Evolutionary conservation across 345 rosid genomes (phyloP).

Genomic region (Erucastrum elatum): DNA sequence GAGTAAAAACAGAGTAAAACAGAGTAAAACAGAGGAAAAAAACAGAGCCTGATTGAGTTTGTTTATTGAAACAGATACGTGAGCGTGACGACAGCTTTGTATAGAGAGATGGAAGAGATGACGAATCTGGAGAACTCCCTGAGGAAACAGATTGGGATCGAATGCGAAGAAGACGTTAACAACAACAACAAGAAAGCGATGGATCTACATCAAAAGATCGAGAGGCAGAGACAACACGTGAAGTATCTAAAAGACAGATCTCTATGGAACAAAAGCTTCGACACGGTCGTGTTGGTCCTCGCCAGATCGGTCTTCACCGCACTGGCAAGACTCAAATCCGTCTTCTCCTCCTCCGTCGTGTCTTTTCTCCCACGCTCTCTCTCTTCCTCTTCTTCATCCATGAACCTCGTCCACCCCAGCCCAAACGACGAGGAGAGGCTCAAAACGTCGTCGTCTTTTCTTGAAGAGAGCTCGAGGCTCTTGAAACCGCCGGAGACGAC

Average conservation of each 20-base stretch:
- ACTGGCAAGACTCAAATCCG: slow-evolving; percentile 68
- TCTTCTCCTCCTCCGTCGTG: slow-evolving; percentile 56
- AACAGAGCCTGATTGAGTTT: slow-evolving; percentile 15
- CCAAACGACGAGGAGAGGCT: slow-evolving; percentile 27
- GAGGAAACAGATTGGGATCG: slow-evolving; percentile 48
- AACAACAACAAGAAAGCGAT: slow-evolving; percentile 50
- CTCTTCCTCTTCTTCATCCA: slow-evolving; percentile 76
- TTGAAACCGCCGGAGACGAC: slow-evolving; percentile 70
- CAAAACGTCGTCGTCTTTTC: slow-evolving; percentile 44
- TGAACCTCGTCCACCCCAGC: slow-evolving; percentile 69
- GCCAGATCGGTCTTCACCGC: slow-evolving; percentile 65
- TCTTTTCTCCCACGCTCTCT: slow-evolving; percentile 62
- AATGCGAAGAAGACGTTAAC: slow-evolving; percentile 41
- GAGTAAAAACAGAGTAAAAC: slow-evolving; percentile 12
- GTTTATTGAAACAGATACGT: slow-evolving; percentile 51
- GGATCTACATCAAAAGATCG: slow-evolving; percentile 68
- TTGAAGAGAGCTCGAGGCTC: slow-evolving; percentile 62
- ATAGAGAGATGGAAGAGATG: slow-evolving; percentile 85
- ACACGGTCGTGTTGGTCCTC: slow-evolving; percentile 56
- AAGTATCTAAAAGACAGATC: slow-evolving; percentile 82
- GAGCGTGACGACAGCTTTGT: slow-evolving; percentile 61
- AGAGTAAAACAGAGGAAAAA: not conserved
- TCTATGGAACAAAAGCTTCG: slow-evolving; percentile 82
- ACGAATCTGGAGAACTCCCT: slow-evolving; percentile 52
- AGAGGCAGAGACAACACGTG: slow-evolving; percentile 72